Conservation (phyloP, 495 filamentous ascomycete species). For the Platismatia glauca region DNA sequence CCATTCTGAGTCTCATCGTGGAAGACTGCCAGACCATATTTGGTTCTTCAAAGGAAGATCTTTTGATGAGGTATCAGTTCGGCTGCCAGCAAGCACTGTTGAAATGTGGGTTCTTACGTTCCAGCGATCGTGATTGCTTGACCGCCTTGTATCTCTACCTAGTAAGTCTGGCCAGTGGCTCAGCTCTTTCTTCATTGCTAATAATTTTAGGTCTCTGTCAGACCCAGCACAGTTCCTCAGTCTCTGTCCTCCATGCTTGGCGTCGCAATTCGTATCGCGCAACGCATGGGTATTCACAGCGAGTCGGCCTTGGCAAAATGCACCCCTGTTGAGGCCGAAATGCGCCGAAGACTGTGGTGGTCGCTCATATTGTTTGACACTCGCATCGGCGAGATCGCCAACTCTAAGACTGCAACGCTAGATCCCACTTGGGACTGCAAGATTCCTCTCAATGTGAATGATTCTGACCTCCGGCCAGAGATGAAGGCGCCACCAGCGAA, state of each 20-base stretch:
- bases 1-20: conserved; percentile 36
- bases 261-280: conserved; percentile 45
- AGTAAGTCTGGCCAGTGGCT: conserved; percentile 32
- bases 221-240: conserved; percentile 37
- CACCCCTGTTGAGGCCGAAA: conserved; percentile 43
- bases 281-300: conserved; percentile 45
- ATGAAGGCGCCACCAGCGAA: conserved; percentile 37
- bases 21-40: conserved; percentile 39
- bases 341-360: conserved; percentile 55
- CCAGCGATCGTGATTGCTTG: conserved; percentile 45
- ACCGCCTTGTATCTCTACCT: conserved; percentile 54
- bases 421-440: conserved; percentile 49
- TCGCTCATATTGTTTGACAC: conserved; percentile 43
- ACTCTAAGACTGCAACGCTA: conserved; percentile 31
- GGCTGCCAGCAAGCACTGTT: conserved; percentile 48
- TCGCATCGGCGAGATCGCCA: conserved; percentile 41
- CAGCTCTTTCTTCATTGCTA: conserved; percentile 13
- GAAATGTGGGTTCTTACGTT: conserved; percentile 37
- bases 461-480: conserved; percentile 44
- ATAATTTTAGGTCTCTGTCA: conserved; percentile 42
- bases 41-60: conserved; percentile 35
- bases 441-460: conserved; percentile 46
- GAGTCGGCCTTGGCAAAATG: conserved; percentile 32
- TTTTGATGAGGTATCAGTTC: conserved; percentile 41
- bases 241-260: conserved; percentile 46